Base-by-base conservation (phyloP, 192 early-diverging fungal genomes). In the Spizellomyces punctatus region DNA sequence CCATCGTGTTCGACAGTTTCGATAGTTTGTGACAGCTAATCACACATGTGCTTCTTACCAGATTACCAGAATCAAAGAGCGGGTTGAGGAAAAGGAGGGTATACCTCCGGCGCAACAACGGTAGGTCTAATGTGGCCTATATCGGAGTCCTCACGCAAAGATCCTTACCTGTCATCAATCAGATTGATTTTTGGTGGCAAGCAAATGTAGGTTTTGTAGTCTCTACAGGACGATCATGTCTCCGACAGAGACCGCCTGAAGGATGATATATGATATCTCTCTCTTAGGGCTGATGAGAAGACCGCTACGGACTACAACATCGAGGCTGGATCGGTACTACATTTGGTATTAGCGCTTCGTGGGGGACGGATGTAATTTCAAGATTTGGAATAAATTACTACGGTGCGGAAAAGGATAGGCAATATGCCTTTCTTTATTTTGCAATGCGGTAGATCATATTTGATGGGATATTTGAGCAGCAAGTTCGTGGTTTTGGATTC, bases 21-120 rank as follows among this genome's bases (percentile, higher is more conserved):
- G n/a, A n/a, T n/a, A n/a, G n/a, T n/a, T 61, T 61, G 17, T 9
- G 59, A 19, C 17, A 16, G 16, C 59, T 41, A 41, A 16, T 16
- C 22, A 27, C 21, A 61, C 36, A 7, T 41, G 36, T 61, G 16
- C 5, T 42, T 41, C 14, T 46, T 42, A 4, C 6, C 60, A 91
- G 86, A 88, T 95, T 78, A 81, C 89, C 46, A 82, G 91, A 48
- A 91, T 99, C 82, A 98, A 98, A 81, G 90, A 97, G 69, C 81
- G 88, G 66, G 89, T 99, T 52, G 94, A 98, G 71, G 94, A 94
- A 79, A 96, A 96, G 82, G 95, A 97, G 76, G 97, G 96, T 63
- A 99, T 99, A 66, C 96, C 97, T 6, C 96, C 96, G 41, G 84
- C 90, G 16, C 97, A 99, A 78, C 97, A 99, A 73, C 89, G 96